Evolutionary conservation across 768 basidiomycete species (phyloP), one percentile per base, ranked within the genome.

Genomic region (Suillus paluster): DNA sequence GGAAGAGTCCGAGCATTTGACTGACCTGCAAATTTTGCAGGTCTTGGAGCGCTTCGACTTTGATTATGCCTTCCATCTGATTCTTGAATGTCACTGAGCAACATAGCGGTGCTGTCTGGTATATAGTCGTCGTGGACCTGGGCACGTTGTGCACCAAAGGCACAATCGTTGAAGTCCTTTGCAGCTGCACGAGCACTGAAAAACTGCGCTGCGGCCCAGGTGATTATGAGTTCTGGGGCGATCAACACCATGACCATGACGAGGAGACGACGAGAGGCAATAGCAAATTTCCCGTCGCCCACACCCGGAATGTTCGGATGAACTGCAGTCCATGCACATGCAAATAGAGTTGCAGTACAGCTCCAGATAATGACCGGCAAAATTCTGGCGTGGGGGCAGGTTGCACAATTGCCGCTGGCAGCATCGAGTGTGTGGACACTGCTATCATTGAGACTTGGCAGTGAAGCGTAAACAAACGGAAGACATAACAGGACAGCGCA

Each of bases 241-340:
- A 75, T 60, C 9, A 75, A 17, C 1, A 68, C 64, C 60, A 65
- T 61, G 36, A 71, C 53, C 61, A 71, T 69, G 21, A 69, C 33
- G 30, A 57, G 41, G 11, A 70, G 34, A 21, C 68, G 58, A 10
- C 64, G 62, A 21, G 48, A 23, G 3, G 59, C 30, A 12, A 53
- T 41, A 27, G 52, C 57, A 23, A 52, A 57, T 30, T n/a, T 27
- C 11, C 59, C 50, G 8, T 66, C 66, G 12, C 68, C 52, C 5
- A 62, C 58, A 34, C 23, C 44, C 7, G 75, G 72, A 19, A 76
- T 67, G 62, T 76, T 73, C n/a, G 71, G 72, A 38, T 75, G 75
- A 12, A 73, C 55, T 8, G 71, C 61, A 23, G 66, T 66, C 75
- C 73, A 76, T 21, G 67, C 68, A 61, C 75, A 76, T 5, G 65